These are phyloP conservation scores for Neurospora sublineolata DNA, from an alignment of 495 filamentous ascomycete species.

Conservation along the genomic window DNA sequence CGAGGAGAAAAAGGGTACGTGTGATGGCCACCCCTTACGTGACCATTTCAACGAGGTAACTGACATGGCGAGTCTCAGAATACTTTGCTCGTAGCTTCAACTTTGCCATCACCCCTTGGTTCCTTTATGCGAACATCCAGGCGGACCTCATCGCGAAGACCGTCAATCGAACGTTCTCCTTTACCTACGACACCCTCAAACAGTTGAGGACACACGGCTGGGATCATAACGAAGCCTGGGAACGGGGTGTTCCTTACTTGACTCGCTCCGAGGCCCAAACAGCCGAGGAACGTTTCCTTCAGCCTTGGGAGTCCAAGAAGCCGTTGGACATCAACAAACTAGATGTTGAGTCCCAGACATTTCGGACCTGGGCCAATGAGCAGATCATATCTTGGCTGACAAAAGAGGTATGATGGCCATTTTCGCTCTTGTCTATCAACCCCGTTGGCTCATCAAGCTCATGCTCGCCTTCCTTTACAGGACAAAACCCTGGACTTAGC, in stretches of 20 bases:
- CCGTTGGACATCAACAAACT: background rate
- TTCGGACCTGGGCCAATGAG: background rate
- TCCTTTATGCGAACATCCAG: background rate
- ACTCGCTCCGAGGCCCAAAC: background rate
- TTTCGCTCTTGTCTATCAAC: background rate
- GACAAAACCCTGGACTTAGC: background rate
- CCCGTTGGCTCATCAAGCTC: background rate
- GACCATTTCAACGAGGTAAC: background rate
- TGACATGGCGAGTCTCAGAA: background rate
- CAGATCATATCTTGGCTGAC: background rate
- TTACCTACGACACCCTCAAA: background rate
- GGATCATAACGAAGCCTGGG: background rate
- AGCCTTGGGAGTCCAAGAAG: background rate
- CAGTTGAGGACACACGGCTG: background rate
- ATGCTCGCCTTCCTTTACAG: background rate
- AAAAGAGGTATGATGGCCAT: background rate
- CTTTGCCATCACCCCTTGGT: background rate
- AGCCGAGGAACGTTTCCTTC: background rate
- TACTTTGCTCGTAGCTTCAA: background rate
- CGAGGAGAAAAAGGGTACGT: background rate
- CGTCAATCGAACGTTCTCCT: background rate
- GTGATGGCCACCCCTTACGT: background rate
- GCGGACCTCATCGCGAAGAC: background rate
- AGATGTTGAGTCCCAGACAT: background rate
- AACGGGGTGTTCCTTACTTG: background rate